Percentiles rank a stretch among this genome's conserved stretches.
Evolutionary conservation across 805 yeast species (phyloP).

Genomic region (Priceomyces haplophilus): DNA sequence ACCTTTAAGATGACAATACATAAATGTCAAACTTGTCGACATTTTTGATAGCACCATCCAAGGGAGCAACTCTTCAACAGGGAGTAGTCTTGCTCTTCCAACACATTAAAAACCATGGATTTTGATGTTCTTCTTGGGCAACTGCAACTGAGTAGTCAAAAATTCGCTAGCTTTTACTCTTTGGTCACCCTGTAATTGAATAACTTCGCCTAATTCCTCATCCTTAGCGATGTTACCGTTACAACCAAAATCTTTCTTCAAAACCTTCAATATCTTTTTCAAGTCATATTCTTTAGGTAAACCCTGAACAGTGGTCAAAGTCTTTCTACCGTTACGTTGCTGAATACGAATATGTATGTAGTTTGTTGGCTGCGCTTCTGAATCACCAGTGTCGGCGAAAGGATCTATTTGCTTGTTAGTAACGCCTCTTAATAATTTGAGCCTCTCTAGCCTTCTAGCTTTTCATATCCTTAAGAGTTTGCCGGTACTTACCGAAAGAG

Average conservation of each 20-base stretch:
- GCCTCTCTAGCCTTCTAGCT: not conserved
- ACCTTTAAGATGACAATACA: not conserved
- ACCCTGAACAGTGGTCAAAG: constrained; percentile 97
- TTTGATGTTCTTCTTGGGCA: constrained; percentile 95
- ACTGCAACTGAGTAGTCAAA: constrained; percentile 77
- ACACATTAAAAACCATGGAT: constrained; percentile 86
- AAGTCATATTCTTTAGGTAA: constrained; percentile 91
- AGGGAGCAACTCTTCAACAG: not conserved
- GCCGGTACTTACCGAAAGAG: constrained; percentile 57
- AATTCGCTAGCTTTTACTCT: constrained; percentile 95
- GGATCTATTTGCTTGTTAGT: constrained; percentile 56
- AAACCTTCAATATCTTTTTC: constrained; percentile 87
- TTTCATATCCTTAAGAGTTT: not conserved
- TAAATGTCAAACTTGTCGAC: not conserved
- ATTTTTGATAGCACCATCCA: not conserved
- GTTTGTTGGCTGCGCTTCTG: constrained; percentile 93
- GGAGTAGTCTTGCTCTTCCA: constrained; percentile 1
- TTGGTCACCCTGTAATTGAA: constrained; percentile 98
- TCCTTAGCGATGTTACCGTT: constrained; percentile 98
- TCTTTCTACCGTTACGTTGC: constrained; percentile 99
- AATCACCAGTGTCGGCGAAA: constrained; percentile 99
- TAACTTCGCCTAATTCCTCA: constrained; percentile 92
- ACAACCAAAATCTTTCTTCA: constrained; percentile 98
- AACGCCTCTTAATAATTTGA: not conserved
- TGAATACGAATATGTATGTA: constrained; percentile 98